These are phyloP conservation scores for Calonectria multiphialidica DNA, from an alignment of 2,329 filamentous ascomycete species.

Conservation along the genomic window DNA sequence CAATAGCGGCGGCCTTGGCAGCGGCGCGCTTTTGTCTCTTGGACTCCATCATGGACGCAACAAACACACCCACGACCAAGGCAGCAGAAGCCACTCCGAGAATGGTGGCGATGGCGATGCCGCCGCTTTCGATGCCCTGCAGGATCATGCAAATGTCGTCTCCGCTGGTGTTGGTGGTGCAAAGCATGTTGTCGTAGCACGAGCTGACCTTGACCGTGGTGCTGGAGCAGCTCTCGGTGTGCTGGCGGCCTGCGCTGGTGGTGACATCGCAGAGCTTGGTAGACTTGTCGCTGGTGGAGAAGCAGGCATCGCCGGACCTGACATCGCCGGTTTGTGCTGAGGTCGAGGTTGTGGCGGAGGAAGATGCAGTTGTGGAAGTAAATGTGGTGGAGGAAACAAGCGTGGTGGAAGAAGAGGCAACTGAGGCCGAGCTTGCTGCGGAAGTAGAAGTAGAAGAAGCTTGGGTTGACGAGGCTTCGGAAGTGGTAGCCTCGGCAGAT, in stretches of 20 bases:
- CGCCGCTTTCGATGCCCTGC: background rate
- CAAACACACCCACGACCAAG: background rate
- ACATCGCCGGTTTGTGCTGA: background rate
- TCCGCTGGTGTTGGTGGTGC: background rate
- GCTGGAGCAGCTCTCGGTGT: background rate
- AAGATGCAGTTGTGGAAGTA: background rate
- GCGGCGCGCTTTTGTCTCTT: constrained; percentile 1
- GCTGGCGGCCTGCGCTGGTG: background rate
- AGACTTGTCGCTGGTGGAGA: background rate
- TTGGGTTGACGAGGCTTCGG: background rate
- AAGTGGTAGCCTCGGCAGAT: background rate
- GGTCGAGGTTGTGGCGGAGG: background rate
- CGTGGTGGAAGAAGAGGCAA: background rate
- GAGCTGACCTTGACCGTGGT: background rate
- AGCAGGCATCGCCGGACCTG: background rate
- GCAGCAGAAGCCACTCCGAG: background rate
- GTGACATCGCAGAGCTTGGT: background rate
- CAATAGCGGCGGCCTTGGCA: background rate
- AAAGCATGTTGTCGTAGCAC: constrained; percentile 4
- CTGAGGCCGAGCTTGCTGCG: background rate
- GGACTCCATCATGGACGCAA: background rate
- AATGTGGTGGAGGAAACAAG: background rate
- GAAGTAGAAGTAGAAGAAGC: background rate
- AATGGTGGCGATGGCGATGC: background rate
- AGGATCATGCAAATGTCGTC: constrained; percentile 4